These are phyloP conservation scores for Orychophragmus violaceus DNA, from an alignment of 345 rosid genomes.

Conservation along the genomic window DNA sequence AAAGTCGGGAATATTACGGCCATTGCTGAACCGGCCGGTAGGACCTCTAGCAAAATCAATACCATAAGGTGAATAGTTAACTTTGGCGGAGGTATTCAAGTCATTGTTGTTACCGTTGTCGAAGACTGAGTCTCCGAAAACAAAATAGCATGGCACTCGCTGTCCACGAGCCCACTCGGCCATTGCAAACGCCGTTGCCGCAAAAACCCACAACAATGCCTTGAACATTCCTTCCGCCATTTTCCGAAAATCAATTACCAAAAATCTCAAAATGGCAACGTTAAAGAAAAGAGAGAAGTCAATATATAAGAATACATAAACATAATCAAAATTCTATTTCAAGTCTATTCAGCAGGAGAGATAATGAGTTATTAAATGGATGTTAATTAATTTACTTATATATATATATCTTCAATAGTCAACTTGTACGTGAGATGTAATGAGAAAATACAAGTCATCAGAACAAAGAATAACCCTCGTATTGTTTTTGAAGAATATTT, in stretches of 20 bases:
- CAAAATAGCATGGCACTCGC: slow-evolving; percentile 50
- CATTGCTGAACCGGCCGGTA: slow-evolving; percentile 57
- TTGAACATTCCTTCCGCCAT: slow-evolving; percentile 12
- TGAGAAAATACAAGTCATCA: neutral
- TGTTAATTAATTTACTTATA: neutral
- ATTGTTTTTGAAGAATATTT: neutral
- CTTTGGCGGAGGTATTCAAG: slow-evolving; percentile 40
- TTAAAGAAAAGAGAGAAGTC: slow-evolving; percentile 4
- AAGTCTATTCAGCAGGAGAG: neutral
- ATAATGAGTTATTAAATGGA: neutral
- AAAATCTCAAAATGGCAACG: neutral
- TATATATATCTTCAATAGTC: neutral
- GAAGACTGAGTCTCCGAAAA: slow-evolving; percentile 58
- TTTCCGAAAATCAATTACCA: neutral
- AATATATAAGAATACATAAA: neutral
- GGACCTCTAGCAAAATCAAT: slow-evolving; percentile 48
- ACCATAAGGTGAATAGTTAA: slow-evolving; percentile 58
- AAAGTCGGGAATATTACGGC: slow-evolving; percentile 45
- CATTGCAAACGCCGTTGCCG: neutral
- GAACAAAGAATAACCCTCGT: neutral
- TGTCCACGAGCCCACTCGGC: slow-evolving; percentile 17
- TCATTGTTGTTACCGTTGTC: slow-evolving; percentile 60
- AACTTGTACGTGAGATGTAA: slow-evolving; percentile 1
- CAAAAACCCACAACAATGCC: slow-evolving; percentile 7
- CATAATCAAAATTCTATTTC: slow-evolving; percentile 12